These are phyloP conservation scores for Nicotiana obtusifolia DNA, from an alignment of 257 asterid species.

Conservation along the genomic window DNA sequence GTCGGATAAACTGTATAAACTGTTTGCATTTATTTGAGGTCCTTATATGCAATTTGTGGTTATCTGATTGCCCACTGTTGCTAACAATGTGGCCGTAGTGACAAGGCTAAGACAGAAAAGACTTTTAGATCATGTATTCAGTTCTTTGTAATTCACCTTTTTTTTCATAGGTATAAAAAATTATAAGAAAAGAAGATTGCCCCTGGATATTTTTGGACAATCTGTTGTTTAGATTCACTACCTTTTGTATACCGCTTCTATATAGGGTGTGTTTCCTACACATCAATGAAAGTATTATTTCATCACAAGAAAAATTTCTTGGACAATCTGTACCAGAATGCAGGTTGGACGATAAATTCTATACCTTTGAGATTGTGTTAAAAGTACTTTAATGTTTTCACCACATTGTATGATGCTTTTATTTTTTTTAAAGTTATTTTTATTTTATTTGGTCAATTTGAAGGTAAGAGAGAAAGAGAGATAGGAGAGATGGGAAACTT, in stretches of 20 bases:
- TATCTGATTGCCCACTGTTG: not conserved
- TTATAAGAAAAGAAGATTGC: not conserved
- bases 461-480: not conserved
- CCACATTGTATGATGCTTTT: not conserved
- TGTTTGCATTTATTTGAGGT: not conserved
- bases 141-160: not conserved
- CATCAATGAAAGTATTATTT: not conserved
- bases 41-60: not conserved
- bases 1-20: not conserved
- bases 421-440: not conserved
- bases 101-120: not conserved
- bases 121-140: not conserved
- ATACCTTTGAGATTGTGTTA: conserved; percentile 4
- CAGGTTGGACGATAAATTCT: not conserved
- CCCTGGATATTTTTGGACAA: not conserved
- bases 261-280: no score
- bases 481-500: not conserved
- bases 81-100: not conserved
- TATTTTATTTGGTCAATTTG: conserved; percentile 6
- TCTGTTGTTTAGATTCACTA: not conserved
- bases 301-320: not conserved
- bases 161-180: not conserved
- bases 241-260: not conserved
- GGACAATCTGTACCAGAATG: not conserved
- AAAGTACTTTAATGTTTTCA: not conserved